Conservation (phyloP, 192 early-diverging fungal genomes). For the Geranomyces variabilis region DNA sequence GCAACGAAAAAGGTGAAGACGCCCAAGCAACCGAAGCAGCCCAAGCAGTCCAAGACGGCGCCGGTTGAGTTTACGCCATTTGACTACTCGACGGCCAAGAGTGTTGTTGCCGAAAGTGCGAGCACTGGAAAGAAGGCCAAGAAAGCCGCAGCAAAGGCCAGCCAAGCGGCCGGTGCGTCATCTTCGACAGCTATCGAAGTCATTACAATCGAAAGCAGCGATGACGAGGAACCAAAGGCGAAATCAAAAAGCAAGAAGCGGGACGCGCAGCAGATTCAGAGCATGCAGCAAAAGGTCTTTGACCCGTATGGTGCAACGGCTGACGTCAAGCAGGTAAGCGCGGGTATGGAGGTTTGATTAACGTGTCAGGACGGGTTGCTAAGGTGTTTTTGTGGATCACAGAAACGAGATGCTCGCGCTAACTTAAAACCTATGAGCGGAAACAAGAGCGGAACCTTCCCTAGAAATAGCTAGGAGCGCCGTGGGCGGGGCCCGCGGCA, state of each 20-base stretch:
- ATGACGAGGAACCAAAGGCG: neutral
- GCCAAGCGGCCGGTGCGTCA: neutral
- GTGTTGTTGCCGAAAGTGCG: neutral
- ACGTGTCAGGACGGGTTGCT: neutral
- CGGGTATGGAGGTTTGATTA: neutral
- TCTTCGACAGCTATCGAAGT: neutral
- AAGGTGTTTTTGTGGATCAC: neutral
- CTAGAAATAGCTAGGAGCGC: neutral
- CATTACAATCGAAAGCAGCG: neutral
- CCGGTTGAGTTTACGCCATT: conserved; percentile 22
- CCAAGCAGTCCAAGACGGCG: neutral
- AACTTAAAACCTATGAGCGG: conserved; percentile 9
- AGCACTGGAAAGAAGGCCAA: neutral
- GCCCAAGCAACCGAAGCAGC: neutral
- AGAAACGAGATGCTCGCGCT: conserved; percentile 17
- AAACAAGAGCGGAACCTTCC: conserved; percentile 28
- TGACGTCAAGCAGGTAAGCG: conserved; percentile 11
- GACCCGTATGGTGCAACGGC: conserved; percentile 8
- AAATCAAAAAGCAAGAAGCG: conserved; percentile 8
- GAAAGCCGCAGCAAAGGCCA: conserved; percentile 5
- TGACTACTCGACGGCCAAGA: conserved; percentile 26
- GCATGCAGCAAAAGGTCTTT: conserved; percentile 8
- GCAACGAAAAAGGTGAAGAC: neutral
- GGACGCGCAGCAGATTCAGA: neutral
- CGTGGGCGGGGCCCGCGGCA: no score